These are phyloP conservation scores for Claviceps maximensis DNA, from an alignment of 2,329 filamentous ascomycete species.

Conservation along the genomic window DNA sequence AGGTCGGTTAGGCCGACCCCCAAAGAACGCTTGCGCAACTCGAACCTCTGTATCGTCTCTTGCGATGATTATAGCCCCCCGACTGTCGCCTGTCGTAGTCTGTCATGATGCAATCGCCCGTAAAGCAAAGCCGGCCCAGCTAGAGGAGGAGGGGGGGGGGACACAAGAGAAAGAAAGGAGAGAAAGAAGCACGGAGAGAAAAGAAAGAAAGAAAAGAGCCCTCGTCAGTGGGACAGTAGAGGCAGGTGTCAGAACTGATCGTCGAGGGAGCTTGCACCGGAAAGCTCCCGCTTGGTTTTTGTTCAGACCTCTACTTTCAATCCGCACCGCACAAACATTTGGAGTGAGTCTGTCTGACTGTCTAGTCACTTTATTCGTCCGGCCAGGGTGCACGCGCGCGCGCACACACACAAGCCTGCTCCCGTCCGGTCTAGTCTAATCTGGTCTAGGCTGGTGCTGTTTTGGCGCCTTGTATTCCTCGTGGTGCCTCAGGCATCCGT, in stretches of 20 bases:
- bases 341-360: too few species aligned
- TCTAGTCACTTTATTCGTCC: background rate
- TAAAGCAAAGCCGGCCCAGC: background rate
- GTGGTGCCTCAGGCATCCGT: conserved; percentile 3
- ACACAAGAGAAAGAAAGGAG: too few species aligned
- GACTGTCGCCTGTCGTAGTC: conserved; percentile 44
- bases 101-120: conserved; percentile 27
- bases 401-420: background rate
- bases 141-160: too few species aligned
- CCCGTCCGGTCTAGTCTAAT: background rate
- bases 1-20: background rate
- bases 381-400: background rate
- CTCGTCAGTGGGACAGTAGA: background rate
- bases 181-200: too few species aligned
- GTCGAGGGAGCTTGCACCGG: background rate
- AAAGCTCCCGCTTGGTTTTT: background rate
- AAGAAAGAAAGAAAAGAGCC: background rate
- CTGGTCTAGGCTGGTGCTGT: too few species aligned
- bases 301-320: background rate
- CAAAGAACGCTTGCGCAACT: background rate
- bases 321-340: background rate
- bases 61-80: conserved; percentile 49
- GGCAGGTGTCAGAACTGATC: background rate
- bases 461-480: background rate
- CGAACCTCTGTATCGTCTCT: conserved; percentile 68